Base-by-base conservation (phyloP, 306 rosid species). In the Gleditsia sinensis region DNA sequence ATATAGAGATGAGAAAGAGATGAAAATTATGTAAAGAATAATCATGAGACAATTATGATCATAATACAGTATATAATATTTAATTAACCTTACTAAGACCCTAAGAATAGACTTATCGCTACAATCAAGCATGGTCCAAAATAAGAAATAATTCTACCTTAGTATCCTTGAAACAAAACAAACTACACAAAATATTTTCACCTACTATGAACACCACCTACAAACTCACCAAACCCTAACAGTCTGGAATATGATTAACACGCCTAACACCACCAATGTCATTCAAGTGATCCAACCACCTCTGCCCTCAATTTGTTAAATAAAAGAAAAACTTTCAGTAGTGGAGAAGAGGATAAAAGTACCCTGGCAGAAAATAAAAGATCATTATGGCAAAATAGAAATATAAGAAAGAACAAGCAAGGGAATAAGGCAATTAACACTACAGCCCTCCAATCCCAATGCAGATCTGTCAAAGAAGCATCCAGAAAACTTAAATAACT, bases 151-250 rank as follows among this genome's bases (percentile, higher is more conserved):
- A 16, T 30, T 10, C n/a, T 67, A 30, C 51, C 51, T 30, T 76
- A 20, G 30, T 27, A 40, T 67, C 42, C 80, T 45, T 76, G 43
- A 45, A 55, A 23, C 19, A 75, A 24, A 67, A 67, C 50, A 67
- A 67, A 20, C 28, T 49, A 51, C 61, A 32, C 53, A 58, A 46
- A 45, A 33, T 16, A 28, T 34, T 49, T 11, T 37, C 36, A 25
- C 5, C 30, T 4, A 40, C 67, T 50, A 67, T 28, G 9, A 71
- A 60, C 24, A 48, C 23, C 42, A 62, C 56, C 63, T 39, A 39
- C 56, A 40, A 69, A 59, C 64, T 33, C 25, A 14, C 64, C 76
- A 19, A 65, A 48, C 6, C 3, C 64, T 4, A 28, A 34, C 17
- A 12, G 37, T 43, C 43, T 71, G 67, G 30, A 40, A 45, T 58